Evolutionary conservation across 2,329 filamentous ascomycete species (phyloP).

Genomic region (Chalaropsis ovoidea): DNA sequence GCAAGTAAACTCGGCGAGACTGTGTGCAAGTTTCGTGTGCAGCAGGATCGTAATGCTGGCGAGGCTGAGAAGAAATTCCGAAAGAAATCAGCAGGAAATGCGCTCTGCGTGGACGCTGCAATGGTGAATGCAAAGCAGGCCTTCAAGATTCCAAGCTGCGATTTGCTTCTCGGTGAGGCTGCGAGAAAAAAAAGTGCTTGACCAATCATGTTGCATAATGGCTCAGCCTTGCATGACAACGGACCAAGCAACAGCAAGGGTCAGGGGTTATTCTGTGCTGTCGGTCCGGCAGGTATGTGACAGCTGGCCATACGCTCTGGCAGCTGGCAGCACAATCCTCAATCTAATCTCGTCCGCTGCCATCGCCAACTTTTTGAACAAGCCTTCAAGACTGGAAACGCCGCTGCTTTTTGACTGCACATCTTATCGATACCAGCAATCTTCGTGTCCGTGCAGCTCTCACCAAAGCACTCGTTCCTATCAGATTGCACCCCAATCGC

Average conservation of each 20-base stretch:
- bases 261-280: too few species aligned
- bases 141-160: slow-evolving; percentile 4
- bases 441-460: not conserved
- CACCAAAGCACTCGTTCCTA: too few species aligned
- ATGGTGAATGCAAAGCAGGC: not conserved
- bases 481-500: too few species aligned
- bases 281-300: too few species aligned
- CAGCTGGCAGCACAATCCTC: not conserved
- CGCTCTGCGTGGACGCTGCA: not conserved
- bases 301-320: not conserved
- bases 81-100: not conserved
- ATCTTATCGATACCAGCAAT: not conserved
- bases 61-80: not conserved
- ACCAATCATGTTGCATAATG: slow-evolving; percentile 14
- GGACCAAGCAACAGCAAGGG: not conserved
- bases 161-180: slow-evolving; percentile 16
- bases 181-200: slow-evolving; percentile 16
- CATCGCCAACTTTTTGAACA: not conserved
- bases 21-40: too few species aligned
- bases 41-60: too few species aligned
- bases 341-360: not conserved
- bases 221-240: slow-evolving; percentile 23
- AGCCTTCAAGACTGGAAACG: not conserved
- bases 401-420: not conserved
- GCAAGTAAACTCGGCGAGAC: too few species aligned